A percentile compares a stretch with the other conserved stretches of the same genome.
phyloP scores from a whole-genome alignment of 2,329 filamentous ascomycete genomes.

The Cladosporium halotolerans region DNA sequence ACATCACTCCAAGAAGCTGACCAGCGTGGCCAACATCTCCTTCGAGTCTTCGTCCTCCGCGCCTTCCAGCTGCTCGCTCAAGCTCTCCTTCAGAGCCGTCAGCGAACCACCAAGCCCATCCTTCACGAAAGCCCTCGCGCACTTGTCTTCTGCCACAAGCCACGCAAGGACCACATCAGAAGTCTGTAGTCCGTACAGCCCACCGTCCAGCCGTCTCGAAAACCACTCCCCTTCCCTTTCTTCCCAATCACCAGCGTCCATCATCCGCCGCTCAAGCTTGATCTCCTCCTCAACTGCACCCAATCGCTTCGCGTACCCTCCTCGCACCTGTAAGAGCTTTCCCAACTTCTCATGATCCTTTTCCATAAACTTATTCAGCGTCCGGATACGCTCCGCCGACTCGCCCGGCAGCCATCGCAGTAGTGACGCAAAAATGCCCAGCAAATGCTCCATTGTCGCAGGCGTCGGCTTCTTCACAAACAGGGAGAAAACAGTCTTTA shows the following conservation, averaged over 20 bases:
- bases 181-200: slow-evolving; percentile 74
- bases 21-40: slow-evolving; percentile 61
- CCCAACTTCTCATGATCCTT: slow-evolving; percentile 82
- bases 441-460: slow-evolving; percentile 67
- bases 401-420: slow-evolving; percentile 72
- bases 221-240: slow-evolving; percentile 65
- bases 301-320: slow-evolving; percentile 62
- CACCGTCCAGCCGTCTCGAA: slow-evolving; percentile 70
- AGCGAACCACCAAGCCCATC: slow-evolving; percentile 57
- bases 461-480: slow-evolving; percentile 77
- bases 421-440: slow-evolving; percentile 78
- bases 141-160: slow-evolving; percentile 82
- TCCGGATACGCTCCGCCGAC: slow-evolving; percentile 71
- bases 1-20: slow-evolving; percentile 32
- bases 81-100: slow-evolving; percentile 55
- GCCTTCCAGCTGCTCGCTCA: slow-evolving; percentile 62
- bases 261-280: slow-evolving; percentile 47
- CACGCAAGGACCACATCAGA: slow-evolving; percentile 83
- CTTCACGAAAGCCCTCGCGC: slow-evolving; percentile 60
- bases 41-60: slow-evolving; percentile 46
- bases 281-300: slow-evolving; percentile 59
- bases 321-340: slow-evolving; percentile 64
- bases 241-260: slow-evolving; percentile 54
- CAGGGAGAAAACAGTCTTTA: slow-evolving; percentile 77
- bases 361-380: slow-evolving; percentile 90